These are phyloP conservation scores for Nicotiana benthamiana DNA, from an alignment of 257 asterid species.

Conservation along the genomic window DNA sequence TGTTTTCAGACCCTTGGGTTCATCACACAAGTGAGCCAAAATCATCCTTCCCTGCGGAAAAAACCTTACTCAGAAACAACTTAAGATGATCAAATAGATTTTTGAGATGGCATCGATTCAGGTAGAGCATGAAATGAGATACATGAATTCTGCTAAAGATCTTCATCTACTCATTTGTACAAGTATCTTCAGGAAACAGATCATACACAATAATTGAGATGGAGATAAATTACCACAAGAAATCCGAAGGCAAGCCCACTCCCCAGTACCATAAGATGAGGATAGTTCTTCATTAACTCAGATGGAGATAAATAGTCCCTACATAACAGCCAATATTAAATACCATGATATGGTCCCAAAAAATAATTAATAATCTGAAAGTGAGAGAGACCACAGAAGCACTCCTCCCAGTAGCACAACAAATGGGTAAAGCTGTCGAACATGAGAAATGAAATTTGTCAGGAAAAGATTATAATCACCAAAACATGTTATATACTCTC, in stretches of 20 bases:
- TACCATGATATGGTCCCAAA: not conserved
- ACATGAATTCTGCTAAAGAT: not conserved
- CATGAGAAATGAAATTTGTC: constrained; percentile 11
- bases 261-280: constrained; percentile 61
- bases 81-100: not conserved
- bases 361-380: not conserved
- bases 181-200: not conserved
- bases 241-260: constrained; percentile 92
- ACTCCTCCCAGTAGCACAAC: constrained; percentile 67
- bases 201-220: not conserved
- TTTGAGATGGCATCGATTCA: not conserved
- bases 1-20: constrained; percentile 96
- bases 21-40: constrained; percentile 87
- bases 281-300: constrained; percentile 56
- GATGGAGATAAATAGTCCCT: constrained; percentile 86
- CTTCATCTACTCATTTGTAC: not conserved
- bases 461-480: not conserved
- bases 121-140: not conserved
- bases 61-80: constrained; percentile 14
- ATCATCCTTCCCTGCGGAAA: constrained; percentile 86
- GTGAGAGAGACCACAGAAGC: constrained; percentile 53
- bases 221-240: constrained; percentile 69
- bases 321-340: constrained; percentile 14
- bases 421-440: constrained; percentile 73
- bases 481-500: not conserved